A percentile compares a stretch with the other conserved stretches of the same genome.
phyloP scores from a whole-genome alignment of 2,329 filamentous ascomycete genomes.

The Colletotrichum australisinense region DNA sequence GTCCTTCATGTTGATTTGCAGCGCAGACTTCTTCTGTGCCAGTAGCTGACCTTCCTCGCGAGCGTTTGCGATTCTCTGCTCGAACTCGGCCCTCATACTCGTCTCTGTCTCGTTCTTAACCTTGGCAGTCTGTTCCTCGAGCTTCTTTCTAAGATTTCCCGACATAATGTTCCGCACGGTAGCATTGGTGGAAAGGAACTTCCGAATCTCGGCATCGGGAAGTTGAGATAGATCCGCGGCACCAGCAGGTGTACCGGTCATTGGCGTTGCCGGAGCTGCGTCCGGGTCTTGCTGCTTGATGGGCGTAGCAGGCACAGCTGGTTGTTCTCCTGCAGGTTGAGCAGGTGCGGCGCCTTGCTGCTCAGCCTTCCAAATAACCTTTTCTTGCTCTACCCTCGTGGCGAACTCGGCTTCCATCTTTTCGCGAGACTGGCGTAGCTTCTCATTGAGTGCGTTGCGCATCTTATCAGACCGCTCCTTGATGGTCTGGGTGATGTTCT shows the following conservation, averaged over 20 bases:
- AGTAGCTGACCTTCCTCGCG: constrained; percentile 76
- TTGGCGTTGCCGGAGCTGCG: constrained; percentile 49
- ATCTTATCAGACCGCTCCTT: constrained; percentile 76
- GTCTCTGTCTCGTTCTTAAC: constrained; percentile 65
- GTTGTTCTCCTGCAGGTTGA: constrained; percentile 33
- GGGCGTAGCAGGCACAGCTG: constrained; percentile 50
- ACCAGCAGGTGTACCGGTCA: constrained; percentile 44
- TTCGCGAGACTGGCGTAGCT: constrained; percentile 73
- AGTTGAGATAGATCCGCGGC: constrained; percentile 58
- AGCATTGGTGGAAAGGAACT: constrained; percentile 66
- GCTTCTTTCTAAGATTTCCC: constrained; percentile 76
- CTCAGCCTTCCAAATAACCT: constrained; percentile 71
- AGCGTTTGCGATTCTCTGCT: constrained; percentile 64
- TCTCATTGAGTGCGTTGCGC: constrained; percentile 75
- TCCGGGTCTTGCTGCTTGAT: constrained; percentile 48
- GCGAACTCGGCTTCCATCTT: constrained; percentile 60
- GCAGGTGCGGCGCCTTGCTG: constrained; percentile 46
- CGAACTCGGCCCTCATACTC: constrained; percentile 58
- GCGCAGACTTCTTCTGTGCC: constrained; percentile 78
- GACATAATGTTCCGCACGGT: constrained; percentile 69
- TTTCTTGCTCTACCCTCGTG: constrained; percentile 71
- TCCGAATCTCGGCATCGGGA: constrained; percentile 66
- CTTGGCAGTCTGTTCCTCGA: constrained; percentile 73
- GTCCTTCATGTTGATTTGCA: constrained; percentile 84
- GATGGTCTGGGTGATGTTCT: constrained; percentile 68